Evolutionary conservation across 2,329 filamentous ascomycete genomes (phyloP).

Genomic region (Hypoxylon sp.): DNA sequence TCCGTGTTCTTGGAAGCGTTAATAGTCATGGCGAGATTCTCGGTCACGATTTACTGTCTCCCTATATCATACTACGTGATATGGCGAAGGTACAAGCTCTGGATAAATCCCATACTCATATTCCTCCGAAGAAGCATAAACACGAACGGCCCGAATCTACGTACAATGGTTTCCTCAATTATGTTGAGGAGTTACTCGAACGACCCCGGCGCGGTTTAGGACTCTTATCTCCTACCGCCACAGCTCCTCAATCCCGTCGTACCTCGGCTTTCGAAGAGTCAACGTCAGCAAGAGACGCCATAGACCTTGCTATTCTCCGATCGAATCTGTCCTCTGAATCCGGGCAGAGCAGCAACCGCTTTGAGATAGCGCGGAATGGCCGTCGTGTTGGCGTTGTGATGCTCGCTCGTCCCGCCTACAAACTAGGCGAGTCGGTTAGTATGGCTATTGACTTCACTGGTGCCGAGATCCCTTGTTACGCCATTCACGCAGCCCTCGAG

Average conservation of each 20-base stretch:
- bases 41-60: constrained; percentile 93
- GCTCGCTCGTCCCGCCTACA: constrained; percentile 88
- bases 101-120: constrained; percentile 54
- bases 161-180: constrained; percentile 79
- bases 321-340: constrained; percentile 78
- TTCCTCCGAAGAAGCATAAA: constrained; percentile 50
- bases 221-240: constrained; percentile 81
- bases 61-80: constrained; percentile 90
- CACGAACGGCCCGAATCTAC: constrained; percentile 57
- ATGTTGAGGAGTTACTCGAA: constrained; percentile 81
- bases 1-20: constrained; percentile 93
- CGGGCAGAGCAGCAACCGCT: constrained; percentile 90
- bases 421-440: constrained; percentile 88
- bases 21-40: constrained; percentile 90
- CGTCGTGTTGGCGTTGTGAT: constrained; percentile 91
- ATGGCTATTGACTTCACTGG: constrained; percentile 87
- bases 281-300: constrained; percentile 82
- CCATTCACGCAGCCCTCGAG: constrained; percentile 86
- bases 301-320: constrained; percentile 90
- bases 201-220: constrained; percentile 70
- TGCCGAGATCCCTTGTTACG: constrained; percentile 86
- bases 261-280: constrained; percentile 70
- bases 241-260: constrained; percentile 67
- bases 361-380: constrained; percentile 95
- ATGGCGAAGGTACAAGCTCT: constrained; percentile 77